Percentiles rank a stretch among this genome's conserved stretches.
phyloP scores from a whole-genome alignment of 768 basidiomycete species.

The Hericium coralloides region DNA sequence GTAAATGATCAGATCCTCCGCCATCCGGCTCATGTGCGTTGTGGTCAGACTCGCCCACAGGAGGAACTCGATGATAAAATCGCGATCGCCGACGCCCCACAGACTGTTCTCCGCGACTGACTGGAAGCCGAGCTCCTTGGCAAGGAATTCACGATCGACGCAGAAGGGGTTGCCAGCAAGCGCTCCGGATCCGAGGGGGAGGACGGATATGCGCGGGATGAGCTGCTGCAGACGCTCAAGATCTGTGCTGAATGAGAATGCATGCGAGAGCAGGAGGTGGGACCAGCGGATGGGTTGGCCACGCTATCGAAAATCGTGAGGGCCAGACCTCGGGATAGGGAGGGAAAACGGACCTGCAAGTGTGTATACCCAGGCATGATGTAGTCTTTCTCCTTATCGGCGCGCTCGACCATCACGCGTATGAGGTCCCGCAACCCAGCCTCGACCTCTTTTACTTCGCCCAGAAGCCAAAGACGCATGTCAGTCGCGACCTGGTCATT shows the following conservation, averaged over 20 bases:
- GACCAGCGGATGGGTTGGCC: slow-evolving; percentile 99
- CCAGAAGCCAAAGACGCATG: slow-evolving; percentile 92
- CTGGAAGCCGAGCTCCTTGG: slow-evolving; percentile 80
- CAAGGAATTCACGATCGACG: slow-evolving; percentile 89
- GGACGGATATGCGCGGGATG: slow-evolving; percentile 82
- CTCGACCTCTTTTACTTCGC: slow-evolving; percentile 63
- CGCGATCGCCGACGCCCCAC: slow-evolving; percentile 94
- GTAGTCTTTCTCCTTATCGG: slow-evolving; percentile 87
- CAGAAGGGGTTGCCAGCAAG: slow-evolving; percentile 95
- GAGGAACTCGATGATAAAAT: slow-evolving; percentile 94
- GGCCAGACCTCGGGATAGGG: neutral
- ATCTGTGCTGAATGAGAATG: slow-evolving; percentile 87
- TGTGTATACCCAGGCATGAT: slow-evolving; percentile 97
- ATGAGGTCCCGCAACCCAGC: slow-evolving; percentile 67
- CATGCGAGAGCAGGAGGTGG: slow-evolving; percentile 91
- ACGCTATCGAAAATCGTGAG: slow-evolving; percentile 43
- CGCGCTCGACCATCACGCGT: slow-evolving; percentile 83
- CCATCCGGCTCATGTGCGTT: slow-evolving; percentile 89
- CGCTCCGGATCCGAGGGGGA: slow-evolving; percentile 90
- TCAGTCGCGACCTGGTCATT: slow-evolving; percentile 99
- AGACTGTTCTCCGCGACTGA: slow-evolving; percentile 92
- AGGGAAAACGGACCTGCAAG: slow-evolving; percentile 60
- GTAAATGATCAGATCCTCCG: slow-evolving; percentile 95
- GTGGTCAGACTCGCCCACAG: slow-evolving; percentile 93
- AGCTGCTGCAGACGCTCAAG: slow-evolving; percentile 78